Evolutionary conservation across 192 early-diverging fungal genomes (phyloP).

Genomic region (Dimargaris xerosporica): DNA sequence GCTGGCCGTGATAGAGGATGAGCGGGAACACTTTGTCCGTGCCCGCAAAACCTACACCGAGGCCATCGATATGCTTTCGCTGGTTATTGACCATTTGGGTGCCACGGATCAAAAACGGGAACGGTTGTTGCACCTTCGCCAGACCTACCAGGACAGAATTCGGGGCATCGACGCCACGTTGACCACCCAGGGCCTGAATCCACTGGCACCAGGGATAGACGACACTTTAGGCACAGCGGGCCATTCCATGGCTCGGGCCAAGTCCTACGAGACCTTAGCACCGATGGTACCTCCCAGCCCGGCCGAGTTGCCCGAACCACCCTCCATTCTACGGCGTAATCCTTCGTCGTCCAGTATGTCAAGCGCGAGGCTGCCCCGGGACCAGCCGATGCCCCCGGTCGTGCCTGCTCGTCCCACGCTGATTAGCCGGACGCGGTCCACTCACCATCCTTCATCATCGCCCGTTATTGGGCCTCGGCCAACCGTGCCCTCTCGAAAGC

Average conservation of each 20-base stretch:
- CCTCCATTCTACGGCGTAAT: too few relatives aligned
- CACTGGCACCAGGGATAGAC: background rate
- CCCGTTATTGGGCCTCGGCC: too few relatives aligned
- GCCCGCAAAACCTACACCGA: conserved; percentile 31
- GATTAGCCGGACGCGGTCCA: too few relatives aligned
- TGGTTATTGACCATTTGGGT: conserved; percentile 28
- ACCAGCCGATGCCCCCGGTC: too few relatives aligned
- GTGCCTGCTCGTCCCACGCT: too few relatives aligned
- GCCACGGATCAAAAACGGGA: conserved; percentile 28
- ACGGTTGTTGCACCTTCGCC: conserved; percentile 32
- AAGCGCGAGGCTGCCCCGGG: too few relatives aligned
- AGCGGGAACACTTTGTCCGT: conserved; percentile 28
- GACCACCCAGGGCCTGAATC: background rate
- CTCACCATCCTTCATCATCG: too few relatives aligned
- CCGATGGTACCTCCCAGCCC: background rate
- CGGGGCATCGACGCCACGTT: conserved; percentile 4
- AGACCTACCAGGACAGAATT: conserved; percentile 12
- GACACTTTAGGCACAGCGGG: background rate
- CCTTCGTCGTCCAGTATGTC: too few relatives aligned
- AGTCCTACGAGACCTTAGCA: conserved; percentile 3
- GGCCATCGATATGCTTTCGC: conserved; percentile 34
- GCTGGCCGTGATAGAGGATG: conserved; percentile 30
- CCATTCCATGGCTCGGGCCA: background rate
- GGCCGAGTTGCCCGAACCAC: too few relatives aligned
- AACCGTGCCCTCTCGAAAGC: too few relatives aligned